These are phyloP conservation scores for Cadophora malorum DNA, from an alignment of 2,329 filamentous ascomycete species.

Conservation along the genomic window DNA sequence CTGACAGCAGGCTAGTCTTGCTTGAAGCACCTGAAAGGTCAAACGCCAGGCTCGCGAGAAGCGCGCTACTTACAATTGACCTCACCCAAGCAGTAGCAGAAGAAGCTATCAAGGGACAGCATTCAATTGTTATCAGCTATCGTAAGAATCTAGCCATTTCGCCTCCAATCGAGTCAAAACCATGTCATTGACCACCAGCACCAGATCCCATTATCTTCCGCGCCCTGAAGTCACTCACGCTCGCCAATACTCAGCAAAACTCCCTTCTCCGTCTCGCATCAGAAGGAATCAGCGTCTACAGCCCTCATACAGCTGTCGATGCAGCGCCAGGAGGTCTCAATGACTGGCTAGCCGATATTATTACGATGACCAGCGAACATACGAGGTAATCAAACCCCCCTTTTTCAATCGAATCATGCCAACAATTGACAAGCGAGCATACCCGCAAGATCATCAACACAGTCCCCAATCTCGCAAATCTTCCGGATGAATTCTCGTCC, in stretches of 20 bases:
- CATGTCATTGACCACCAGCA: conserved; percentile 17
- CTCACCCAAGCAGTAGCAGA: conserved; percentile 87
- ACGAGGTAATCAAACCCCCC: not conserved
- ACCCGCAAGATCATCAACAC: conserved; percentile 40
- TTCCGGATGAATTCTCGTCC: conserved; percentile 38
- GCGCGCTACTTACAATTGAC: conserved; percentile 85
- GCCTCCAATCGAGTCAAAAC: not conserved
- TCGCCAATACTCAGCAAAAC: conserved; percentile 83
- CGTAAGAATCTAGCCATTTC: conserved; percentile 59
- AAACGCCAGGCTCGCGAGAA: conserved; percentile 60
- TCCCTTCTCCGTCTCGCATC: conserved; percentile 82
- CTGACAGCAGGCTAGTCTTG: conserved; percentile 56
- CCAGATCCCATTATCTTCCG: conserved; percentile 96
- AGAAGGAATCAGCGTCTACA: conserved; percentile 92
- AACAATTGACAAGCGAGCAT: not conserved
- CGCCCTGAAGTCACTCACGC: conserved; percentile 85
- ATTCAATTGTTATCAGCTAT: conserved; percentile 86
- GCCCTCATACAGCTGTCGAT: conserved; percentile 93
- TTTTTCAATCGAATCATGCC: not conserved
- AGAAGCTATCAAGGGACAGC: conserved; percentile 80
- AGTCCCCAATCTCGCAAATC: conserved; percentile 34
- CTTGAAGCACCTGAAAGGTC: conserved; percentile 71
- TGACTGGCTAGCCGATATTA: conserved; percentile 90
- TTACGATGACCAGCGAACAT: conserved; percentile 50
- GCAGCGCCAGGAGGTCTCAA: conserved; percentile 84